Base-by-base conservation (phyloP, 2,329 filamentous ascomycete species). In the Allantophomopsis cytisporea region DNA sequence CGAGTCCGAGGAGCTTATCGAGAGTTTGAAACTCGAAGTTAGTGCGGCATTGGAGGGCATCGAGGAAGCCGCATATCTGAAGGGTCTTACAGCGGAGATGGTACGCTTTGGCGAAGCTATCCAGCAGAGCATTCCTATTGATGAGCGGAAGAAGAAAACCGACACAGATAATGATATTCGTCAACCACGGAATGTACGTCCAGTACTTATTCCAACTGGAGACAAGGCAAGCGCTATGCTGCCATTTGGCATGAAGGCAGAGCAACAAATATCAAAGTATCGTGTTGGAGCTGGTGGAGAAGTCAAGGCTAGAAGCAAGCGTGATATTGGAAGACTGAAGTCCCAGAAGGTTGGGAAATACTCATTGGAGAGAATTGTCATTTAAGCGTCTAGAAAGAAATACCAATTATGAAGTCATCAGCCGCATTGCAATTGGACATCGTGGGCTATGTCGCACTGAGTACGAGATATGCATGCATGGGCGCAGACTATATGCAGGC, bases 291-390 rank as follows among this genome's bases (percentile, higher is more conserved):
- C 71, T 36, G 77, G 76, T 41, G 84, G 85, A 14, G 81, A 86
- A 62, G 64, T 85, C 32, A 68, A 78, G 45, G 64, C 72, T 56
- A 73, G 84, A 49, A 86, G 69, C 50, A 67, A 64, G 49, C 69
- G 86, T 58, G 82, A 94, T 62, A 77, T 80, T 42, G 84, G 83
- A 14, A 76, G 83, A 59, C 61, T 93, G 57, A 75, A 82, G 54
- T 85, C 82, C 54, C 82, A 83, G 62, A 80, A 79, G 55, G 80
- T 88, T 45, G 83, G 82, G 41, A 76, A 80, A 48, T 94, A 95
- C 62, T 85, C 83, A 36, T 70, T 89, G 47, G 86, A 94, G 63
- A 75, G 76, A 60, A 77, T 94, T 50, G 60, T 71, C 39, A 64
- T 86, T 51, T 85, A 68, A 34, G 31, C 31, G 31, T 28, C 23